A percentile compares a stretch with the other conserved stretches of the same genome.
Conservation (phyloP, 2,329 filamentous ascomycete species). For the Colletotrichum magnum region DNA sequence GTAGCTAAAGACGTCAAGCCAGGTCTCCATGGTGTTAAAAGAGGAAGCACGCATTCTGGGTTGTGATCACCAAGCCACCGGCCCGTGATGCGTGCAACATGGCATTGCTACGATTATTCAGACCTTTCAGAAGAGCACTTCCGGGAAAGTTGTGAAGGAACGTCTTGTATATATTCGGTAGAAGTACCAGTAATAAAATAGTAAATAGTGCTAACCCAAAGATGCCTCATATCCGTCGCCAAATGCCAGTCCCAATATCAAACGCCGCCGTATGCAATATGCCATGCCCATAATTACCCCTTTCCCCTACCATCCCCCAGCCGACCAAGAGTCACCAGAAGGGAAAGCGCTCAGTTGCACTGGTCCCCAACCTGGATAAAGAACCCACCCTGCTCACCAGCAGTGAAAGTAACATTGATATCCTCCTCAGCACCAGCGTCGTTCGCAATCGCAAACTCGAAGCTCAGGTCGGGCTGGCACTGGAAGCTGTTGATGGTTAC, state of each 20-base stretch:
- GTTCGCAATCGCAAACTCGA: conserved; percentile 28
- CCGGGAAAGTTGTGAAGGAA: background rate
- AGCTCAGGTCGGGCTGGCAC: conserved; percentile 13
- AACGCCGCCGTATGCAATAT: conserved; percentile 9
- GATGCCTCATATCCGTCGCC: too few relatives aligned
- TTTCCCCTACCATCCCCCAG: background rate
- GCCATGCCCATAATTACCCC: background rate
- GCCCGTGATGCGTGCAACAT: conserved; percentile 54
- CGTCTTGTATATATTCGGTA: conserved; percentile 5
- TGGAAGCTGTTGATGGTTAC: conserved; percentile 35
- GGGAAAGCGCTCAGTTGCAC: conserved; percentile 4
- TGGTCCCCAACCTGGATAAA: conserved; percentile 35
- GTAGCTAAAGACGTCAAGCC: too few relatives aligned
- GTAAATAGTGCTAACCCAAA: background rate
- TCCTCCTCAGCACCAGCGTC: conserved; percentile 8
- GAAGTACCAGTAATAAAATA: conserved; percentile 16
- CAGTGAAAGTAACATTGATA: conserved; percentile 21
- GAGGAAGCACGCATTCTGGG: too few relatives aligned
- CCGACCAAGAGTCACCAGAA: background rate
- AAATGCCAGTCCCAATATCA: background rate
- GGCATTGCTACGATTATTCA: background rate
- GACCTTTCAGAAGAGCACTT: background rate
- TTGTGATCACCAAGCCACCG: conserved; percentile 60
- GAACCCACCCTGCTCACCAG: conserved; percentile 6
- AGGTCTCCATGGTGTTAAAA: too few relatives aligned